phyloP scores from a whole-genome alignment of 2,329 filamentous ascomycete species.

The Lachnellula hyalina region DNA sequence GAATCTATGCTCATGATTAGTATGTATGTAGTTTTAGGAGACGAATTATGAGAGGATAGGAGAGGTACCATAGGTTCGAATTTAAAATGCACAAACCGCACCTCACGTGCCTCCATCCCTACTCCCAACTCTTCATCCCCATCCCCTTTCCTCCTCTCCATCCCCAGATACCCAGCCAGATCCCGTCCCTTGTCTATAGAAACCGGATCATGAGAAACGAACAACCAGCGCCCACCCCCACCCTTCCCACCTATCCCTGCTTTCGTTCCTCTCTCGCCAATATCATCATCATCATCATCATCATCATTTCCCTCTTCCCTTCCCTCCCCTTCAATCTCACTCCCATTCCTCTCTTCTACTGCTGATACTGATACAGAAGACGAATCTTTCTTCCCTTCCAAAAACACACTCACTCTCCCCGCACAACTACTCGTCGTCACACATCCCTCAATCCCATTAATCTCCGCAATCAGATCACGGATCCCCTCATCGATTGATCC shows the following conservation, averaged over 20 bases:
- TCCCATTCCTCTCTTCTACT: not conserved
- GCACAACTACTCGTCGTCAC: conserved; percentile 94
- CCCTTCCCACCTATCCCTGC: conserved; percentile 76
- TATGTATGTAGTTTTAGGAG: not conserved
- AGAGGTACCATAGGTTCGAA: conserved; percentile 85
- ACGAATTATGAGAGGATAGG: not conserved
- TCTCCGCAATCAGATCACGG: conserved; percentile 66
- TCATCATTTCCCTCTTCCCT: conserved; percentile 7
- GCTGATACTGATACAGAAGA: not conserved
- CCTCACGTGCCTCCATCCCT: conserved; percentile 2
- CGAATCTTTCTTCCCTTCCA: conserved; percentile 62
- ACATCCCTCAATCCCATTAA: conserved; percentile 69
- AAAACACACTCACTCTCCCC: conserved; percentile 79
- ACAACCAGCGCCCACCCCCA: conserved; percentile 77
- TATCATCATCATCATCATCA: not conserved
- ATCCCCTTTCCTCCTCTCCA: conserved; percentile 31
- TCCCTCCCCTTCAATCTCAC: not conserved
- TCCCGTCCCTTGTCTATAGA: conserved; percentile 18
- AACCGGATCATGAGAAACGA: conserved; percentile 77
- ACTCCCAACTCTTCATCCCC: conserved; percentile 6
- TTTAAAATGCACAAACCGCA: conserved; percentile 73
- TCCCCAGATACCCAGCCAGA: conserved; percentile 35
- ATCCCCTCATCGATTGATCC: conserved; percentile 79
- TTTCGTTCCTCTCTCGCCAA: conserved; percentile 15
- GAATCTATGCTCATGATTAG: conserved; percentile 53